Conservation (phyloP, 2,329 filamentous ascomycete species). For the Berkeleyomyces rouxiae region DNA sequence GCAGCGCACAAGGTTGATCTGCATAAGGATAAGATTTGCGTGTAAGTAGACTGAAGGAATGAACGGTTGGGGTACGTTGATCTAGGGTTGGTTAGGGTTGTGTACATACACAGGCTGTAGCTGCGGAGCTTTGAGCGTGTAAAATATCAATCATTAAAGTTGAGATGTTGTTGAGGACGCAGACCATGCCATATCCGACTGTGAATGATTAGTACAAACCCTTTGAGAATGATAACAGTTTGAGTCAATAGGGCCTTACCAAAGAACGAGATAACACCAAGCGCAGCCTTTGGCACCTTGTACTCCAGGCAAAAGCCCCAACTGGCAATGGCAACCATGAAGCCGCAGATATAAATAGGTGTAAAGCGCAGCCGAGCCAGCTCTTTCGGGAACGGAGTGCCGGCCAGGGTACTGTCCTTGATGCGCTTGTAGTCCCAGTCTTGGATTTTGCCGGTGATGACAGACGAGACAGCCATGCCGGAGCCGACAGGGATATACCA, state of each 20-base stretch:
- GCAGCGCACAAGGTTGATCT: constrained; percentile 21
- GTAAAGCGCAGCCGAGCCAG: constrained; percentile 18
- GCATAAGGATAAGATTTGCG: no score
- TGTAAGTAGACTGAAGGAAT: background rate
- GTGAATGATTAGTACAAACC: background rate
- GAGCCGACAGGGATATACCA: constrained; percentile 20
- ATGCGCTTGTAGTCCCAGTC: constrained; percentile 19
- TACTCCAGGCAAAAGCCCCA: constrained; percentile 20
- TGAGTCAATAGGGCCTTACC: constrained; percentile 13
- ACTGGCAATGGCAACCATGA: constrained; percentile 17
- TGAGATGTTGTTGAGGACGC: constrained; percentile 21
- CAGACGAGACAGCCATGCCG: constrained; percentile 20
- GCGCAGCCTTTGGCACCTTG: constrained; percentile 16
- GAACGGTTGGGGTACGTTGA: background rate
- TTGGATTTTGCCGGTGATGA: constrained; percentile 19
- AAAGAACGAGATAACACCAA: constrained; percentile 17
- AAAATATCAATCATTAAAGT: constrained; percentile 21
- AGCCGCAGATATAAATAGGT: constrained; percentile 17
- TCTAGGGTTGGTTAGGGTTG: background rate
- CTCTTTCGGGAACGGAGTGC: constrained; percentile 18
- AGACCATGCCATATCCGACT: constrained; percentile 20
- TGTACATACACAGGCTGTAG: constrained; percentile 18
- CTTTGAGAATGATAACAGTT: background rate
- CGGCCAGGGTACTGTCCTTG: constrained; percentile 11
- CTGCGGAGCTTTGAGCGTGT: constrained; percentile 19